Conservation (phyloP, 2,329 filamentous ascomycete species). For the Ciborinia camelliae region DNA sequence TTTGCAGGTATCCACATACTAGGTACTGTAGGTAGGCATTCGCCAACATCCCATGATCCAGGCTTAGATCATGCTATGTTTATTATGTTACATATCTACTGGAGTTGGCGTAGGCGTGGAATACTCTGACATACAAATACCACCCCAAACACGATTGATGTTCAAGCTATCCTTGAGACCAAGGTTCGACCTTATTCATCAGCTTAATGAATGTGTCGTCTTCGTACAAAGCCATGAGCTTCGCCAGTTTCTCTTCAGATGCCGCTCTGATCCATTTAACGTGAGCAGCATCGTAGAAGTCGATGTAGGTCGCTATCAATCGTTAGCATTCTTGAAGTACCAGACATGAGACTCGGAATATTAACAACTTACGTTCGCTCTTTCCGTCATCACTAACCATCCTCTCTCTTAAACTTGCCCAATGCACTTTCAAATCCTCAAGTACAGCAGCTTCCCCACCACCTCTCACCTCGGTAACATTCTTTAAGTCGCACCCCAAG, state of each 20-base stretch:
- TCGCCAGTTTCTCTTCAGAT: slow-evolving; percentile 23
- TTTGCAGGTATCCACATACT: not conserved
- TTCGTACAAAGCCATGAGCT: slow-evolving; percentile 23
- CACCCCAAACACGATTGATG: no score
- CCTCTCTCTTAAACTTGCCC: slow-evolving; percentile 23
- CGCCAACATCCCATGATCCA: no score
- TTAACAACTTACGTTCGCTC: slow-evolving; percentile 24
- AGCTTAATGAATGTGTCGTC: slow-evolving; percentile 30
- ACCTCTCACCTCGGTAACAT: slow-evolving; percentile 20
- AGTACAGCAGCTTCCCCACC: slow-evolving; percentile 22
- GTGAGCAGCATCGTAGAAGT: slow-evolving; percentile 25
- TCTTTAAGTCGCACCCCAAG: slow-evolving; percentile 13
- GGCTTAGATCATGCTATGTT: no score
- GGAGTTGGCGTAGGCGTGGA: no score
- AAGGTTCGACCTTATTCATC: slow-evolving; percentile 26
- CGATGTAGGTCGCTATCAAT: slow-evolving; percentile 24
- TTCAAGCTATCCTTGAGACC: slow-evolving; percentile 4
- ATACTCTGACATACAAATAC: no score
- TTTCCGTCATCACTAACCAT: slow-evolving; percentile 25
- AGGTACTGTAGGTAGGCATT: no score
- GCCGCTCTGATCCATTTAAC: slow-evolving; percentile 24
- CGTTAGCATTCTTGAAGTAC: slow-evolving; percentile 1
- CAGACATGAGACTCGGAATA: not conserved
- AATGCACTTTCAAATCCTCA: slow-evolving; percentile 20
- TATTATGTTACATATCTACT: no score